Conservation (phyloP, 1,284 basidiomycete genomes). For the Tilletia setariae region DNA sequence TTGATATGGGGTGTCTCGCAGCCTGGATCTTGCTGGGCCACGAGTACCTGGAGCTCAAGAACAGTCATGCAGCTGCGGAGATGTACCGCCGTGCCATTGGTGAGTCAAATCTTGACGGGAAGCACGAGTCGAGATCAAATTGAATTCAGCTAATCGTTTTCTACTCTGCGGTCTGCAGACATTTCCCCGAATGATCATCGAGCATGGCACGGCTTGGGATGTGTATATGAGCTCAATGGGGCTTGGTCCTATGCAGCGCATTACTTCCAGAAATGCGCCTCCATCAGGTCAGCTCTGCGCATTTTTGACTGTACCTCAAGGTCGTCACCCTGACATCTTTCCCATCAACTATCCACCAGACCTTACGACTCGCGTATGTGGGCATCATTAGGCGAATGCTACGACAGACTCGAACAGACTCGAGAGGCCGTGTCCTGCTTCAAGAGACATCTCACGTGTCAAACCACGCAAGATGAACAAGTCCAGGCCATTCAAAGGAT, state of each 20-base stretch:
- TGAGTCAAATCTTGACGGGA: constrained; percentile 56
- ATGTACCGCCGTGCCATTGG: constrained; percentile 92
- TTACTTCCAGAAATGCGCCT: constrained; percentile 94
- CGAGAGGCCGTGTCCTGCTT: constrained; percentile 47
- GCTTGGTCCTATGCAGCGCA: constrained; percentile 95
- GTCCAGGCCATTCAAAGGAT: constrained; percentile 42
- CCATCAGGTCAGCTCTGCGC: constrained; percentile 69
- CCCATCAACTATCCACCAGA: constrained; percentile 49
- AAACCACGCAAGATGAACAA: constrained; percentile 43
- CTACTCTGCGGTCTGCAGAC: constrained; percentile 57
- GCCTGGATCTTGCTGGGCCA: constrained; percentile 99
- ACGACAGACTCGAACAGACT: constrained; percentile 70
- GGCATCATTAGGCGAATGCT: constrained; percentile 90
- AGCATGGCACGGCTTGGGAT: constrained; percentile 97
- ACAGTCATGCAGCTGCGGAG: constrained; percentile 96
- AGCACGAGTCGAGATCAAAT: not conserved
- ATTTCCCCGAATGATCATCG: constrained; percentile 77
- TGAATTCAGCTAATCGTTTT: constrained; percentile 41
- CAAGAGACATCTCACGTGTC: constrained; percentile 50
- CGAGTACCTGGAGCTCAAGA: constrained; percentile 98
- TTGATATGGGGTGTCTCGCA: constrained; percentile 88
- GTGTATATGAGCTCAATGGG: constrained; percentile 92
- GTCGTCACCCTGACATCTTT: not conserved
- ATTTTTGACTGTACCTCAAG: too few species aligned
- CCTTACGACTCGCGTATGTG: constrained; percentile 96